Conservation (phyloP, 148 eudicot species). For the Spergularia marina region DNA sequence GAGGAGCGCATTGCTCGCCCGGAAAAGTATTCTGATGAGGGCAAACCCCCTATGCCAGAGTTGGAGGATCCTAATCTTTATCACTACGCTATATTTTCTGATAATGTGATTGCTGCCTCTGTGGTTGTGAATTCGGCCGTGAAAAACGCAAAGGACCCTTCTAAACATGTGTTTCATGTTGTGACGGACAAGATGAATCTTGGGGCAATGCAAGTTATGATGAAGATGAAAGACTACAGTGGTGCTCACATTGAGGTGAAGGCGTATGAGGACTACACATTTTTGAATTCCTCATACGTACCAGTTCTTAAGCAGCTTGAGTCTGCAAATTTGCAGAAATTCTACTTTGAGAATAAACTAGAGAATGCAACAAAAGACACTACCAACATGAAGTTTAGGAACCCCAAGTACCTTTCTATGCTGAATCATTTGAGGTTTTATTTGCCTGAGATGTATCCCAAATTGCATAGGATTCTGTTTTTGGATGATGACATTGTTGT, state of each 20-base stretch:
- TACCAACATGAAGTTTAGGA: conserved; percentile 90
- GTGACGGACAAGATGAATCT: conserved; percentile 96
- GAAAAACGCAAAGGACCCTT: conserved; percentile 80
- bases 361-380: conserved; percentile 95
- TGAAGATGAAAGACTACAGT: conserved; percentile 78
- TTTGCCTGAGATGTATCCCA: conserved; percentile 89
- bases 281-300: conserved; percentile 83
- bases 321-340: conserved; percentile 77
- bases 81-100: conserved; percentile 90
- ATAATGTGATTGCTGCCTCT: conserved; percentile 86
- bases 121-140: conserved; percentile 93
- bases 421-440: conserved; percentile 88
- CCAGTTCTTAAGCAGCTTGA: conserved; percentile 90
- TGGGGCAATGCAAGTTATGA: conserved; percentile 97
- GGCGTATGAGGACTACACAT: conserved; percentile 87
- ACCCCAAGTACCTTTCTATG: conserved; percentile 91
- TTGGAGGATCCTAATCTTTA: conserved; percentile 83
- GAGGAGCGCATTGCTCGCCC: conserved; percentile 79
- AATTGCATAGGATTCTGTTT: conserved; percentile 74
- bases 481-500: conserved; percentile 94
- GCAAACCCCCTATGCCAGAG: conserved; percentile 55
- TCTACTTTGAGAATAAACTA: conserved; percentile 80
- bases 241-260: conserved; percentile 93
- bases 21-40: conserved; percentile 73
- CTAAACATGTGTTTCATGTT: conserved; percentile 89